Conservation (phyloP, 2,329 filamentous ascomycete genomes). For the Anthostomella pinea region DNA sequence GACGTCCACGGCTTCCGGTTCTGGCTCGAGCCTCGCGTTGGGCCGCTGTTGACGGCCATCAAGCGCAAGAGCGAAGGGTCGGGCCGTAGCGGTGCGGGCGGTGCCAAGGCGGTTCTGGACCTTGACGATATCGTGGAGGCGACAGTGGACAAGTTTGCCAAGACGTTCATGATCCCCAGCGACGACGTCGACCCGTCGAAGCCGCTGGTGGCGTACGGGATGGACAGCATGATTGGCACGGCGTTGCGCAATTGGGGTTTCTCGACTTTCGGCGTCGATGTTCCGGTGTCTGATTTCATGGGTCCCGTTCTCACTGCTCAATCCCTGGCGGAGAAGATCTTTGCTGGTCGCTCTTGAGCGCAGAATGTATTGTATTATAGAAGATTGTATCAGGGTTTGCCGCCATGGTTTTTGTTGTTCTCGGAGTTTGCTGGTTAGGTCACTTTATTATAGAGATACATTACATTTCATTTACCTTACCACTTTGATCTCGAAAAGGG, state of each 20-base stretch:
- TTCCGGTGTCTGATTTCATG: constrained; percentile 12
- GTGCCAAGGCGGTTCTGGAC: constrained; percentile 8
- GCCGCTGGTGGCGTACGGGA: constrained; percentile 13
- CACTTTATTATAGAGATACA: too few species aligned
- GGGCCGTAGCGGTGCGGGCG: constrained; percentile 9
- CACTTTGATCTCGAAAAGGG: too few species aligned
- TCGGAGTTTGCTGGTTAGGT: too few species aligned
- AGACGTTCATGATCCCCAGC: constrained; percentile 12
- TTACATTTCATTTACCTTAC: too few species aligned
- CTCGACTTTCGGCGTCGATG: constrained; percentile 10
- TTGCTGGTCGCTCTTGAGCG: constrained; percentile 6
- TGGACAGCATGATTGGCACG: constrained; percentile 17
- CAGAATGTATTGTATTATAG: constrained; percentile 1
- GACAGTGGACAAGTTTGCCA: constrained; percentile 14
- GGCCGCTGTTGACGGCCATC: constrained; percentile 10
- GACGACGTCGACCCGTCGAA: constrained; percentile 13
- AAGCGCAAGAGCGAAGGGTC: constrained; percentile 9
- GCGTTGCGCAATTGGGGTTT: constrained; percentile 15
- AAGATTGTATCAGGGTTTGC: neutral
- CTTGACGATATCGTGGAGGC: constrained; percentile 10
- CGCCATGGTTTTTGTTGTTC: too few species aligned
- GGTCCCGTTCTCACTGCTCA: constrained; percentile 11
- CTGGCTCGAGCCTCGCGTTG: constrained; percentile 13
- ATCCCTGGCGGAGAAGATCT: constrained; percentile 12
- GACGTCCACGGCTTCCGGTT: constrained; percentile 13